phyloP scores from a whole-genome alignment of 305 asterid species.

The Fraxinus ornus region DNA sequence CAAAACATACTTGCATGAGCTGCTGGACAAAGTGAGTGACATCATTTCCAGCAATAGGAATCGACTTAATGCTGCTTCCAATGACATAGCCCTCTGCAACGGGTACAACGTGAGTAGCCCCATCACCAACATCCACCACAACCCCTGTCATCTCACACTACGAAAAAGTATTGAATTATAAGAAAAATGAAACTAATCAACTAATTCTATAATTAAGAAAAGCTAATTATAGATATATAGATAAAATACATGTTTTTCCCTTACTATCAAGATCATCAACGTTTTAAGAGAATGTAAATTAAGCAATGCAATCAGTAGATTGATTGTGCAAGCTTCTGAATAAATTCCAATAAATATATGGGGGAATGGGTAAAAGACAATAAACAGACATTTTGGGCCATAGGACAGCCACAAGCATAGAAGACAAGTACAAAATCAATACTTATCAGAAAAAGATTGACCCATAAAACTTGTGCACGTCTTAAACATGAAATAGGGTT shows the following conservation, averaged over 20 bases:
- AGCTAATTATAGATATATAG: not conserved
- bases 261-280: not conserved
- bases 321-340: not conserved
- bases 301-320: not conserved
- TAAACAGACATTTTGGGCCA: not conserved
- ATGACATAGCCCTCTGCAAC: constrained; percentile 97
- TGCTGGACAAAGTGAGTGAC: constrained; percentile 83
- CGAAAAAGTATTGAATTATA: constrained; percentile 26
- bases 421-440: not conserved
- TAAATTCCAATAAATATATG: not conserved
- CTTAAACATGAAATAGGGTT: not conserved
- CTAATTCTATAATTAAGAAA: constrained; percentile 1
- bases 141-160: constrained; percentile 99
- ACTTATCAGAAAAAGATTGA: not conserved
- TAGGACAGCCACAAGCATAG: not conserved
- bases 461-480: not conserved
- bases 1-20: constrained; percentile 70
- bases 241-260: not conserved
- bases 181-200: constrained; percentile 28
- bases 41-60: constrained; percentile 84
- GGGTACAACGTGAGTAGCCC: constrained; percentile 96
- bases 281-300: not conserved
- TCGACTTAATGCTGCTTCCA: constrained; percentile 92
- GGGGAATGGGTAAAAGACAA: not conserved
- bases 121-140: constrained; percentile 94